A percentile compares a stretch with the other conserved stretches of the same genome.
phyloP scores from a whole-genome alignment of 2,329 filamentous ascomycete species.

The Aspergillus sp. region DNA sequence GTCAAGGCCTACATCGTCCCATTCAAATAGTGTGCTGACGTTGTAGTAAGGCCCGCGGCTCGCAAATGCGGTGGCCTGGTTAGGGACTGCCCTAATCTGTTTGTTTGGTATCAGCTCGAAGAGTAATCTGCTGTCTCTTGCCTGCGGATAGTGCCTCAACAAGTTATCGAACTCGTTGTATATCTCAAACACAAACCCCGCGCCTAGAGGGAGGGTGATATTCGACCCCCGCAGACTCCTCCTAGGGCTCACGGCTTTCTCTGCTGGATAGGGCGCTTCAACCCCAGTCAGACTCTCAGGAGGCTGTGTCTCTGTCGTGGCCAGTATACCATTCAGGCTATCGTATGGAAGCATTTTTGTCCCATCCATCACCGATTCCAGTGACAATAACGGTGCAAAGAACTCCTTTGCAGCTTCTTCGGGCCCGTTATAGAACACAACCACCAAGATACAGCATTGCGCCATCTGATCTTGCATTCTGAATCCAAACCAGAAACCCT shows the following conservation, averaged over 20 bases:
- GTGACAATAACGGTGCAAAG: conserved; percentile 3
- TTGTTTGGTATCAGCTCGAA: conserved; percentile 15
- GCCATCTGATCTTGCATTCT: background rate
- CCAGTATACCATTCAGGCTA: conserved; percentile 4
- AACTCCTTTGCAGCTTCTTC: background rate
- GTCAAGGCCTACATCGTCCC: conserved; percentile 8
- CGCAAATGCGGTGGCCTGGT: conserved; percentile 12
- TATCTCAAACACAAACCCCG: no score
- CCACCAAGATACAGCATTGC: background rate
- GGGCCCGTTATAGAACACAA: conserved; percentile 15
- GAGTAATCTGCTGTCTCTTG: conserved; percentile 4
- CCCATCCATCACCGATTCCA: background rate
- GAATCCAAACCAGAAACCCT: conserved; percentile 13
- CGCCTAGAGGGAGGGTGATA: no score
- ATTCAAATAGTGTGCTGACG: conserved; percentile 11
- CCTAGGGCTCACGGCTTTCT: no score
- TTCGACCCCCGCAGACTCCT: no score
- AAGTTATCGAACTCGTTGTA: background rate
- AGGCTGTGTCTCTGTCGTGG: background rate
- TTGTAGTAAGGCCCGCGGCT: conserved; percentile 16
- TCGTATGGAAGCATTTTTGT: conserved; percentile 13
- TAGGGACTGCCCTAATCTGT: conserved; percentile 2
- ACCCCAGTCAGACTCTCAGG: background rate
- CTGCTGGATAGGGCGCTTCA: no score
- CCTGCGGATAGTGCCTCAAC: background rate